Percentiles rank a stretch among this genome's conserved stretches.
These are phyloP conservation scores for Hypoxylon sp. DNA, from an alignment of 2,329 filamentous ascomycete genomes.

Conservation along the genomic window DNA sequence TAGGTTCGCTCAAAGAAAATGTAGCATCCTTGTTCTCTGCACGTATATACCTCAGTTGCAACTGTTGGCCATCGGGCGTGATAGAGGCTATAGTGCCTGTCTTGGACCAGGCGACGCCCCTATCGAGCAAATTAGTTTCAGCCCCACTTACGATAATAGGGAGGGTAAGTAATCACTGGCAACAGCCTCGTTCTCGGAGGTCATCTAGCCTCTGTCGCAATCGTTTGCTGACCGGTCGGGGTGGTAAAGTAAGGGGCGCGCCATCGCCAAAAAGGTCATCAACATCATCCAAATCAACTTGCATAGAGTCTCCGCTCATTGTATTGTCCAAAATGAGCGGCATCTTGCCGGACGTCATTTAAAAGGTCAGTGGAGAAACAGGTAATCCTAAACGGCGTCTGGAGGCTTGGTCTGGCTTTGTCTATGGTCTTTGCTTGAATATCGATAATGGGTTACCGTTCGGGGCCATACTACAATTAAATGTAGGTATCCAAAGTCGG, in stretches of 20 bases:
- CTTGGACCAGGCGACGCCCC: conserved; percentile 89
- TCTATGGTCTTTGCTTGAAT: conserved; percentile 2
- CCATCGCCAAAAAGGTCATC: conserved; percentile 84
- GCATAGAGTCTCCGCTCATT: conserved; percentile 69
- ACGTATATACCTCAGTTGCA: conserved; percentile 81
- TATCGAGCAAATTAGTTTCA: conserved; percentile 57
- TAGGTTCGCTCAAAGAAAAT: conserved; percentile 84
- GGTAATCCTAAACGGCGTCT: not conserved
- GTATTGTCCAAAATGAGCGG: conserved; percentile 69
- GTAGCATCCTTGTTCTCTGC: conserved; percentile 77
- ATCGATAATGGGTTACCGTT: not conserved
- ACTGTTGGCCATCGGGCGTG: conserved; percentile 75
- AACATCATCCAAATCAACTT: conserved; percentile 71
- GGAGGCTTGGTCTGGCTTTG: not conserved
- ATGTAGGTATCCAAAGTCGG: conserved; percentile 1
- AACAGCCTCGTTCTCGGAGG: conserved; percentile 80
- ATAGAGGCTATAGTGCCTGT: conserved; percentile 89
- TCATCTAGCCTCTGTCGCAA: conserved; percentile 83
- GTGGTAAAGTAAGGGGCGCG: conserved; percentile 68
- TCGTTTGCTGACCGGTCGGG: conserved; percentile 72
- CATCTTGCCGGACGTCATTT: conserved; percentile 60
- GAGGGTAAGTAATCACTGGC: conserved; percentile 75
- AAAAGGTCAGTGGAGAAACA: not conserved
- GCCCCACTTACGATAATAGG: not conserved
- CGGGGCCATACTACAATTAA: conserved; percentile 9